Evolutionary conservation across 2,329 filamentous ascomycete genomes (phyloP), one percentile per base, ranked within the genome.

Genomic region (Epichloe sibirici): DNA sequence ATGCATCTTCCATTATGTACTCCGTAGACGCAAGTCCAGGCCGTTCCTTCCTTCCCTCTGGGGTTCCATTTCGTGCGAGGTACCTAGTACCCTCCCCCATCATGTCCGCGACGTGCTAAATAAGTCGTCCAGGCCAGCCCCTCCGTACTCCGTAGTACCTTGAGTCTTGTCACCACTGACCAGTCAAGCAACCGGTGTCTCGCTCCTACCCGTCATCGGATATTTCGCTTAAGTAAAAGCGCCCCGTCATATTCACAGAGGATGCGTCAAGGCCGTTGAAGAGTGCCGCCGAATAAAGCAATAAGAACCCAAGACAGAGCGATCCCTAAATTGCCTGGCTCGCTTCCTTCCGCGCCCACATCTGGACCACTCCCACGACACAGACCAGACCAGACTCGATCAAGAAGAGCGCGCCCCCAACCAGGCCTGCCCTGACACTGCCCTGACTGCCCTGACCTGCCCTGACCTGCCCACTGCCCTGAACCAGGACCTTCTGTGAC

Each of bases 261-360:
- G 38, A 51, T 54, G 54, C 54, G 52, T 48, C 49, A 48, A 52
- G 52, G 54, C 52, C 52, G 52, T 52, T 51, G 54, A 38, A 45
- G 23, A 46, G 17, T 8, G 48, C 48, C 51, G 54, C 51, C 51
- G 40, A 51, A 51, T 45, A 53, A 50, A 51, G 49, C 49, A 56
- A 56, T 54, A 51, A 54, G 53, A 54, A 51, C 52, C 45, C 48
- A 49, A 49, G 43, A 44, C 31, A 47, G 45, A 17, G n/a, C 45
- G 15, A 37, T 48, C 17, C 37, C 25, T 12, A 40, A 38, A 48
- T 56, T 49, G 49, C 48, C 54, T 52, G 45, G 53, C 28, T 52
- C 51, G 70, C 68, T 70, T 75, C 72, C 63, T 66, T 65, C 63
- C 64, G 63, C 60, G 51, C 37, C 45, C 49, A 45, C 49, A 17